A percentile compares a stretch with the other conserved stretches of the same genome.
Conservation (phyloP, 106 monocot species). For the Dioscorea zingiberensis region DNA sequence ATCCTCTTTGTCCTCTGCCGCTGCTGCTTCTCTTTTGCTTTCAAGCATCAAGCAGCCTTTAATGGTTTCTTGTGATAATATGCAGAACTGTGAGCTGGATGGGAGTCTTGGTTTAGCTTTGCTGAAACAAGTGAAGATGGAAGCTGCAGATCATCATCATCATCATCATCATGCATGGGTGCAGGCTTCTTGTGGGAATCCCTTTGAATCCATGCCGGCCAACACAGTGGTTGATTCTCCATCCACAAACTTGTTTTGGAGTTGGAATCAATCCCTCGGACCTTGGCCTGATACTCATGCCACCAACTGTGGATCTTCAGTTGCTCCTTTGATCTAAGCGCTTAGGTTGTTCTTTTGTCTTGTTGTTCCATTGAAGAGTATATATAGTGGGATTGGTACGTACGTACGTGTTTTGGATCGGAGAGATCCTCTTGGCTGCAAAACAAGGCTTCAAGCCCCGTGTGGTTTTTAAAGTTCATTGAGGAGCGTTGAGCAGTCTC, state of each 20-base stretch:
- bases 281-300: too few relatives aligned
- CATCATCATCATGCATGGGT: too few relatives aligned
- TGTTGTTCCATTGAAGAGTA: not conserved
- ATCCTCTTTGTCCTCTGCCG: slow-evolving; percentile 18
- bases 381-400: slow-evolving; percentile 1
- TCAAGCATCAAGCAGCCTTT: slow-evolving; percentile 16
- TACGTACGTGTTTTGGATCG: slow-evolving; percentile 35
- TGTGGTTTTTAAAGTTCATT: slow-evolving; percentile 11
- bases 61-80: slow-evolving; percentile 10
- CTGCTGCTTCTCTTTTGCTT: slow-evolving; percentile 15
- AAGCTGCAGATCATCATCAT: not conserved
- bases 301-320: too few relatives aligned
- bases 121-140: slow-evolving; percentile 16
- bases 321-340: slow-evolving; percentile 44
- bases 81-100: not conserved
- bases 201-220: not conserved
- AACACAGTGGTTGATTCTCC: not conserved
- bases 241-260: slow-evolving; percentile 19
- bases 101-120: not conserved
- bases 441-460: slow-evolving; percentile 12
- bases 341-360: too few relatives aligned
- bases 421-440: slow-evolving; percentile 47
- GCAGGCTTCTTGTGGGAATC: slow-evolving; percentile 15
- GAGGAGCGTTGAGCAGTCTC: slow-evolving; percentile 8
- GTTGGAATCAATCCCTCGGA: slow-evolving; percentile 7